A percentile compares a stretch with the other conserved stretches of the same genome.
phyloP scores from a whole-genome alignment of 1,284 basidiomycete species.

The Apiotrichum porosum region DNA sequence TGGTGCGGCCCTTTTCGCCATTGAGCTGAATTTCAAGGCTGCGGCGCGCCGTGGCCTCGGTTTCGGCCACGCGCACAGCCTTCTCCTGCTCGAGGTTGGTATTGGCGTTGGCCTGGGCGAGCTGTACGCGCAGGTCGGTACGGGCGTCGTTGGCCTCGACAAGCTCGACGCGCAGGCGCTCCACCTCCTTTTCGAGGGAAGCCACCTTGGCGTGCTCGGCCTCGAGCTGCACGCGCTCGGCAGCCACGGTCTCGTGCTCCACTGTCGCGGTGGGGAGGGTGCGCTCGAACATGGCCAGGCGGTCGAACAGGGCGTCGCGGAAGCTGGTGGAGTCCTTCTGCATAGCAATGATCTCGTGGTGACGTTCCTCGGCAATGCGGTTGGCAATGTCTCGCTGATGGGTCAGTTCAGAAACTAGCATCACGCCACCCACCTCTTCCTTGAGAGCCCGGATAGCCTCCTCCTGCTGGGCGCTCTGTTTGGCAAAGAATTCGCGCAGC shows the following conservation, averaged over 20 bases:
- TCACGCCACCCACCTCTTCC: not conserved
- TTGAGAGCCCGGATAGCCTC: slow-evolving; percentile 1
- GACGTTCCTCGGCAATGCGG: slow-evolving; percentile 3
- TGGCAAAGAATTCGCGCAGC: slow-evolving; percentile 6
- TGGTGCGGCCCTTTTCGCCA: slow-evolving; percentile 15
- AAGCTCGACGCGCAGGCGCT: slow-evolving; percentile 7
- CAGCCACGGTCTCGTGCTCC: not conserved
- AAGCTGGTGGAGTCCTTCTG: slow-evolving; percentile 3
- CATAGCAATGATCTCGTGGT: slow-evolving; percentile 2
- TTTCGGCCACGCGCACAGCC: slow-evolving; percentile 8
- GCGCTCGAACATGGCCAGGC: slow-evolving; percentile 1
- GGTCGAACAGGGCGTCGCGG: slow-evolving; percentile 5
- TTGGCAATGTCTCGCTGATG: no score
- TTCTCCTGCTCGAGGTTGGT: slow-evolving; percentile 13
- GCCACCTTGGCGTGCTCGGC: not conserved
- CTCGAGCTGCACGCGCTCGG: not conserved
- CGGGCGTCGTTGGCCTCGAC: not conserved
- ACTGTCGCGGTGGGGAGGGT: not conserved
- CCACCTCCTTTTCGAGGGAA: slow-evolving; percentile 7
- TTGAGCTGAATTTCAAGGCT: slow-evolving; percentile 17
- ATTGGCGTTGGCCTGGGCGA: slow-evolving; percentile 7
- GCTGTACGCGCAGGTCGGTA: slow-evolving; percentile 11
- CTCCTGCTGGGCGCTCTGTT: slow-evolving; percentile 2
- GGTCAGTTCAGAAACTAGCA: no score
- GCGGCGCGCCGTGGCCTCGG: slow-evolving; percentile 9